Evolutionary conservation across 306 rosid genomes (phyloP), one percentile per base, ranked within the genome.

Genomic region (Cicer yamashitae): DNA sequence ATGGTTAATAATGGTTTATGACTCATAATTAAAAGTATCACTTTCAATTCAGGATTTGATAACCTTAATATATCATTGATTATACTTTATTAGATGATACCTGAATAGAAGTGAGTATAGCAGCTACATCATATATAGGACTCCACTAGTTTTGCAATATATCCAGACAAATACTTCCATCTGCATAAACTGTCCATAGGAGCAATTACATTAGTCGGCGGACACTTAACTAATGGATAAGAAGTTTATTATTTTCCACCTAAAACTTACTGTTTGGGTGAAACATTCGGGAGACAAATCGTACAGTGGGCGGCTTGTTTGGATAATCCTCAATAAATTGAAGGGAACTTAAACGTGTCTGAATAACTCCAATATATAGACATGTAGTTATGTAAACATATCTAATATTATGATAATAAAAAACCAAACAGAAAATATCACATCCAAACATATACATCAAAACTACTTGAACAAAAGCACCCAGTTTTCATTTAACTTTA

Each of bases 291-390:
- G 97, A 92, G 48, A 92, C 96, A 85, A 92, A 92, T 67, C 96
- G 89, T 46, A 92, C 97, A 17, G 89, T 91, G 10, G 97, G 97
- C 52, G 97, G 97, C 77, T 91, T 91, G 89, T 91, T 91, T 51
- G 97, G 97, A 83, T 92, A 92, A 83, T 92, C 97, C 84, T 92
- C 97, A 2, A 87, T 48, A 80, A 92, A 92, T 79, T 92, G 97
- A 70, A 92, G 96, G 7, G 90, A 92, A 82, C 86, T 92, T 92
- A 78, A 92, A 92, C n/a, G n/a, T n/a, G n/a, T n/a, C n/a, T n/a
- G n/a, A n/a, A n/a, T n/a, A n/a, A n/a, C n/a, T n/a, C n/a, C n/a
- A n/a, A n/a, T n/a, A n/a, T n/a, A n/a, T n/a, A n/a, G n/a, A n/a
- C n/a, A n/a, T n/a, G n/a, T n/a, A n/a, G n/a, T n/a, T n/a, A n/a